Evolutionary conservation across 176 grass and related monocot genomes (phyloP).

Genomic region (Puya raimondii): DNA sequence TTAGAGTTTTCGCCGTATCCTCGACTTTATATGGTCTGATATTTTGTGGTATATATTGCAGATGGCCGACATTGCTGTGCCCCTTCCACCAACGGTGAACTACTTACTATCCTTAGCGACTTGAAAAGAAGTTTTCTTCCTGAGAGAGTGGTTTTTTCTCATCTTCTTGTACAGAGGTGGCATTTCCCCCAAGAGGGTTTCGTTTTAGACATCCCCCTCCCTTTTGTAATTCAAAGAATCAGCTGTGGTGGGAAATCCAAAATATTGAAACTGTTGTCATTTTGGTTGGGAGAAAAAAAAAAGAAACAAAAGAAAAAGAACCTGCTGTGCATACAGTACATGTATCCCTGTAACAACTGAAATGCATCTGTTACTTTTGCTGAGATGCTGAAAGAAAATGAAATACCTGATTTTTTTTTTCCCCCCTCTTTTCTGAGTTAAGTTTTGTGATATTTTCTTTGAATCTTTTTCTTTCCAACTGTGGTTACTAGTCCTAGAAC

Average conservation of each 20-base stretch:
- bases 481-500: too few relatives aligned
- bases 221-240: background rate
- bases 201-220: background rate
- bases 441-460: too few relatives aligned
- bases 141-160: background rate
- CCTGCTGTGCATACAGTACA: too few relatives aligned
- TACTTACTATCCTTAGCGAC: conserved; percentile 40
- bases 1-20: conserved; percentile 3
- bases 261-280: background rate
- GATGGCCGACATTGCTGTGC: conserved; percentile 30
- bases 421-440: too few relatives aligned
- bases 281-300: too few relatives aligned
- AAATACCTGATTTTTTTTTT: too few relatives aligned
- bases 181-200: background rate
- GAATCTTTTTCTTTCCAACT: too few relatives aligned
- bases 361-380: too few relatives aligned
- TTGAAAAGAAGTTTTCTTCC: conserved; percentile 12
- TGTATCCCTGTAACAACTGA: too few relatives aligned
- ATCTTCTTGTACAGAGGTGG: conserved; percentile 23
- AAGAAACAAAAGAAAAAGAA: too few relatives aligned
- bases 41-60: conserved; percentile 13
- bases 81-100: conserved; percentile 24
- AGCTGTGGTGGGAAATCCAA: background rate
- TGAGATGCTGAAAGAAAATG: too few relatives aligned
- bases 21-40: background rate